Percentiles rank a stretch among this genome's conserved stretches.
These are phyloP conservation scores for Anisodus acutangulus DNA, from an alignment of 257 asterid genomes.

Conservation along the genomic window DNA sequence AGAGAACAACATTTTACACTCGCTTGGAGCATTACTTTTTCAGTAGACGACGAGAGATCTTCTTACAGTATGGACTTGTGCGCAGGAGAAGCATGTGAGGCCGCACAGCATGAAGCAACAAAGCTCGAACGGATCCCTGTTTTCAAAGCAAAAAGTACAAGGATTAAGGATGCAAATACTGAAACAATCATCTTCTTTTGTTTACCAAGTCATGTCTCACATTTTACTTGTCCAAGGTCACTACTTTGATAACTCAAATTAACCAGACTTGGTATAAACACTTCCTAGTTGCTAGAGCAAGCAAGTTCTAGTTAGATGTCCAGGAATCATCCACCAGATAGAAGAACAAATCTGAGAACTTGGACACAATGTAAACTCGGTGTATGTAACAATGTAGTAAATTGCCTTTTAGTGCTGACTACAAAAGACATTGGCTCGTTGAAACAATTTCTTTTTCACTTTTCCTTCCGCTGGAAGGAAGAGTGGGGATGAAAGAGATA, in stretches of 20 bases:
- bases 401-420: neutral
- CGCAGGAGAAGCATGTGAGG: slow-evolving; percentile 41
- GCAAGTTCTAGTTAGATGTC: neutral
- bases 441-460: neutral
- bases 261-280: neutral
- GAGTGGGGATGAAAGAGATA: neutral
- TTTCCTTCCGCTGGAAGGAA: neutral
- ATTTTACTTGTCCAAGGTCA: neutral
- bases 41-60: slow-evolving; percentile 46
- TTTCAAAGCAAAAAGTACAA: slow-evolving; percentile 15
- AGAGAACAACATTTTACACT: slow-evolving; percentile 28
- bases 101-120: slow-evolving; percentile 40
- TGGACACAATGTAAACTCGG: neutral
- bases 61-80: slow-evolving; percentile 54
- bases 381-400: neutral
- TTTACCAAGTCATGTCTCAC: neutral
- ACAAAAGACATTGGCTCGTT: neutral
- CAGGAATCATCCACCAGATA: neutral
- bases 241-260: no score
- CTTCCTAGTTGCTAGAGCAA: neutral
- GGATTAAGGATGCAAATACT: neutral
- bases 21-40: slow-evolving; percentile 39
- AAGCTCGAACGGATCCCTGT: slow-evolving; percentile 42
- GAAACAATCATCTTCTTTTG: neutral
- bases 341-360: neutral